Evolutionary conservation across 768 basidiomycete genomes (phyloP), one percentile per base, ranked within the genome.

Genomic region (Phlebiopsis flavidoalba): DNA sequence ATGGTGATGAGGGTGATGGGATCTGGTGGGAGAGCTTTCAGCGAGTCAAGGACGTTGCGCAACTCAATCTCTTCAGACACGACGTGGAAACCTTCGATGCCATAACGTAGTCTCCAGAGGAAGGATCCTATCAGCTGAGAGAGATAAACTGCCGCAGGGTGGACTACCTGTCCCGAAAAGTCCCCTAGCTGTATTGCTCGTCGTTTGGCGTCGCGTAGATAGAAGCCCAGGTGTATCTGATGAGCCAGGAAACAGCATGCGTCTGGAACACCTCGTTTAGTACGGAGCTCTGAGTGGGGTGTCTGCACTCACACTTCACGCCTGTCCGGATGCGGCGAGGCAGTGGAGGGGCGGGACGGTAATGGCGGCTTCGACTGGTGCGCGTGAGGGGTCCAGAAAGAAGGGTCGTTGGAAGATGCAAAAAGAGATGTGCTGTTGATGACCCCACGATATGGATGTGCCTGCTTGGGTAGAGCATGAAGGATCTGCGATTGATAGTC

Each of bases 141-240:
- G 31, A 67, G 19, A 60, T 67, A 64, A 14, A 69, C 51, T 48
- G 68, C 60, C 2, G 66, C 63, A 1, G 70, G 70, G 51, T 69
- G 68, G 5, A 69, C 63, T n/a, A 60, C 56, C 7, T 53, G 45
- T 14, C 68, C 67, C 1, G 67, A 65, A 17, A 63, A 19, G 53
- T 71, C 70, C 3, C 68, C 70, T 12, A 55, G 45, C 36, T 66
- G 19, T 53, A 71, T 63, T 7, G 70, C 70, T 15, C 65, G 62
- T 53, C 67, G 58, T 49, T 69, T 71, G 19, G 58, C 31, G 33
- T 50, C 53, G 15, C 57, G 64, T 48, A 63, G 63, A 58, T 61
- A 65, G 50, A 68, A 53, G 35, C 68, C 68, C 31, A 67, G 60
- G 31, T 67, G 67, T 10, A 62, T 61, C 14, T 65, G 58, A 48